Evolutionary conservation across 495 filamentous ascomycete genomes (phyloP).

Genomic region (Xanthoparmelia taractica): DNA sequence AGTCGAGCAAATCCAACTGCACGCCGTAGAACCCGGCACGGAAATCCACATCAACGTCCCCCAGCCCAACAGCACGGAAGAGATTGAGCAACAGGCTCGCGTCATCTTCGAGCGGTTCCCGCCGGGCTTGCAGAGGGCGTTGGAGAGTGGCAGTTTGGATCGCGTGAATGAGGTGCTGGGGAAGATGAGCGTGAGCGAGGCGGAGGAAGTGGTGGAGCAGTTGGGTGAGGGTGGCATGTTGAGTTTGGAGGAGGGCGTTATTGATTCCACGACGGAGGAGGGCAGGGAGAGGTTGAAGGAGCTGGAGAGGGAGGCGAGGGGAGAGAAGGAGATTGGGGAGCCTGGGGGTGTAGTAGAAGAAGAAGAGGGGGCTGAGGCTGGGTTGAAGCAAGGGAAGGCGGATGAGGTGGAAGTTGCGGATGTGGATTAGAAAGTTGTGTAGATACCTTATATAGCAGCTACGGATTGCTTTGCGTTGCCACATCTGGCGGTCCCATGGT

Average conservation of each 20-base stretch:
- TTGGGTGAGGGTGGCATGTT: slow-evolving; percentile 81
- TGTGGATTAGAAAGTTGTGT: slow-evolving; percentile 11
- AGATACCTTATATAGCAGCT: too few species aligned
- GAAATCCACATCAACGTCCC: slow-evolving; percentile 83
- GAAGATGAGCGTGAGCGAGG: slow-evolving; percentile 86
- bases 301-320: slow-evolving; percentile 56
- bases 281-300: slow-evolving; percentile 69
- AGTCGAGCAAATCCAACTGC: slow-evolving; percentile 96
- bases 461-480: background rate
- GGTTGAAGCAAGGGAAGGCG: slow-evolving; percentile 45
- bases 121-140: slow-evolving; percentile 67
- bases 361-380: slow-evolving; percentile 52
- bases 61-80: slow-evolving; percentile 51
- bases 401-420: slow-evolving; percentile 21
- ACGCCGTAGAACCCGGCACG: slow-evolving; percentile 90
- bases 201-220: slow-evolving; percentile 80
- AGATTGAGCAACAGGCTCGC: slow-evolving; percentile 56
- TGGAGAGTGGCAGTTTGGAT: slow-evolving; percentile 79
- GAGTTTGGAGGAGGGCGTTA: slow-evolving; percentile 83
- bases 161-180: slow-evolving; percentile 94
- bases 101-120: slow-evolving; percentile 78
- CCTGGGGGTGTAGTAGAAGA: slow-evolving; percentile 38
- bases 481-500: background rate
- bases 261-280: slow-evolving; percentile 93
- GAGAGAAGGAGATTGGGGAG: slow-evolving; percentile 29